Evolutionary conservation across 2,329 filamentous ascomycete species (phyloP).

Genomic region (Xylariales sp.): DNA sequence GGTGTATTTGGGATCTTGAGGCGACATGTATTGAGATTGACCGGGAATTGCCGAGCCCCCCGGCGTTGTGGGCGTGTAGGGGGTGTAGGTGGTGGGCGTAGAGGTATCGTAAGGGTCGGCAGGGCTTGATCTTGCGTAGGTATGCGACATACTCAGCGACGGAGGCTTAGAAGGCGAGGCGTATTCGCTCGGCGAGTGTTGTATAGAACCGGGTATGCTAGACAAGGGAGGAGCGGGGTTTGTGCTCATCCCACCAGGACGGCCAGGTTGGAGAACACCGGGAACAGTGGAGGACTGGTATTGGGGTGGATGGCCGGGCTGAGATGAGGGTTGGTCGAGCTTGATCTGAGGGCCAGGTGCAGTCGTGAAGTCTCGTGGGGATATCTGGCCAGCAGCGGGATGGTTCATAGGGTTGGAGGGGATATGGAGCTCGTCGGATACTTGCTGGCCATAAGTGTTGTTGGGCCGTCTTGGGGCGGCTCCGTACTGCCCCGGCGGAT

Average conservation of each 20-base stretch:
- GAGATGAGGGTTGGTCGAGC: constrained; percentile 57
- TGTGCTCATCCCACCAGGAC: constrained; percentile 54
- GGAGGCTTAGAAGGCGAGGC: constrained; percentile 72
- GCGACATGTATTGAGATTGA: constrained; percentile 73
- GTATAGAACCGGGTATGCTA: constrained; percentile 58
- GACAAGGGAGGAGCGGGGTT: constrained; percentile 60
- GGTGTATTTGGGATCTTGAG: constrained; percentile 66
- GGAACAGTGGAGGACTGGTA: constrained; percentile 62
- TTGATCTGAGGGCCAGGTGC: constrained; percentile 61
- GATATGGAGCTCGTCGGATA: constrained; percentile 66
- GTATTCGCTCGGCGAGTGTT: constrained; percentile 53
- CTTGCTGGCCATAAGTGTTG: constrained; percentile 54
- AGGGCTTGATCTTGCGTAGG: constrained; percentile 87
- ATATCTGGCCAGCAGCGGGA: constrained; percentile 53
- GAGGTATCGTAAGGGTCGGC: constrained; percentile 66
- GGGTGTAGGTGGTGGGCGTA: constrained; percentile 61
- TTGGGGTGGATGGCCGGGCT: constrained; percentile 52
- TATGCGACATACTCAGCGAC: constrained; percentile 73
- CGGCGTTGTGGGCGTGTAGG: constrained; percentile 74
- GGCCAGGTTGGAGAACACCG: constrained; percentile 69
- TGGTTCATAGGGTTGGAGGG: constrained; percentile 57
- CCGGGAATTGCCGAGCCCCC: constrained; percentile 59
- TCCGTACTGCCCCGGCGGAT: constrained; percentile 53
- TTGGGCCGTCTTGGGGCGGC: constrained; percentile 53
- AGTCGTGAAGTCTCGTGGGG: constrained; percentile 60